Evolutionary conservation across 139 green algal species (phyloP).

Genomic region (Zygnema cylindricum): DNA sequence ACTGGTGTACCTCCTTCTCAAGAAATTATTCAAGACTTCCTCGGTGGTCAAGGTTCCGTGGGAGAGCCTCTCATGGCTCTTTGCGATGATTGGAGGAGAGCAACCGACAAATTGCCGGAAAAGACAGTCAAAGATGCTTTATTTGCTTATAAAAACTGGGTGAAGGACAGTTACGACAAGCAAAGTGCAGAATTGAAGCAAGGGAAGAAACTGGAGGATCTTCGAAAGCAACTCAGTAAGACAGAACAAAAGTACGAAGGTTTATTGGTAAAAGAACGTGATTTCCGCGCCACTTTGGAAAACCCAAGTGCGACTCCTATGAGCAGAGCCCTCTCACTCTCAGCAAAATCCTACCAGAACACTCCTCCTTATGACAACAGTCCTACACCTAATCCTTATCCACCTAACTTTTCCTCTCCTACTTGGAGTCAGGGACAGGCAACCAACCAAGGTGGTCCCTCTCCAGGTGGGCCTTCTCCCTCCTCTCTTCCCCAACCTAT

Average conservation of each 20-base stretch:
- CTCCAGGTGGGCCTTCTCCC: too few species aligned
- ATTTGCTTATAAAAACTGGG: slow-evolving; percentile 1
- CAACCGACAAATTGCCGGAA: slow-evolving; percentile 26
- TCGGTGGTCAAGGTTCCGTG: background rate
- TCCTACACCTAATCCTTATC: background rate
- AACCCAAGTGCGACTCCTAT: background rate
- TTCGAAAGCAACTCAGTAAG: slow-evolving; percentile 1
- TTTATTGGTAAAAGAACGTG: background rate
- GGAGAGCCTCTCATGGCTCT: slow-evolving; percentile 2
- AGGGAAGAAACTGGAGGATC: background rate
- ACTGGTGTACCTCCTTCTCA: background rate
- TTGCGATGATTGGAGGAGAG: slow-evolving; percentile 19
- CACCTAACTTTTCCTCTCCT: background rate
- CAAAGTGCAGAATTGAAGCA: slow-evolving; percentile 24
- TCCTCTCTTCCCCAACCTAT: too few species aligned
- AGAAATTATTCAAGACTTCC: background rate
- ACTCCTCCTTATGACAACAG: background rate
- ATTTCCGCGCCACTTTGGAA: background rate
- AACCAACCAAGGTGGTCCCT: too few species aligned
- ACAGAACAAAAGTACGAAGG: slow-evolving; percentile 1
- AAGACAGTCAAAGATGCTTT: slow-evolving; percentile 32
- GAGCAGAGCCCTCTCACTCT: background rate
- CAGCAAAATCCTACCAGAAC: background rate
- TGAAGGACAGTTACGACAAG: slow-evolving; percentile 5
- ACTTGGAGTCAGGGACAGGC: background rate